These are phyloP conservation scores for Lentinula raphanica DNA, from an alignment of 768 basidiomycete species.

Conservation along the genomic window DNA sequence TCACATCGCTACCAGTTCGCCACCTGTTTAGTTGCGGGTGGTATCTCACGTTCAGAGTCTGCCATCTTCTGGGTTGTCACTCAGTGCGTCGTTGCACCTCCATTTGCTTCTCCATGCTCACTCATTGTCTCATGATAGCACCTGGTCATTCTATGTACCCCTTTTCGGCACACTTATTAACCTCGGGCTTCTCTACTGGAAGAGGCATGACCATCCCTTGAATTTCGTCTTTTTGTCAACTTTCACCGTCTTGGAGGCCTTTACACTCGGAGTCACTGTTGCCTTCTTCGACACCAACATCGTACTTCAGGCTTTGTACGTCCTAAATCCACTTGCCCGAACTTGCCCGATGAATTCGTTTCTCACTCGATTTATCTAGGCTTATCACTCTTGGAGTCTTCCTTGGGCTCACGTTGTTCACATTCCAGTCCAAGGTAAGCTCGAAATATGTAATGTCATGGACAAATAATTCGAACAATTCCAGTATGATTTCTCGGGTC, in stretches of 20 bases:
- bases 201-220: conserved; percentile 83
- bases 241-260: conserved; percentile 89
- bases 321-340: too few species aligned
- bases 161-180: conserved; percentile 76
- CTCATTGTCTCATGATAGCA: conserved; percentile 31
- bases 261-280: conserved; percentile 81
- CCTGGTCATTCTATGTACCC: conserved; percentile 78
- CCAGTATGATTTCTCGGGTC: conserved; percentile 90
- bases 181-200: conserved; percentile 82
- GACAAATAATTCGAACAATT: not conserved
- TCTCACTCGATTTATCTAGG: conserved; percentile 25
- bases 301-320: conserved; percentile 83
- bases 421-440: conserved; percentile 84
- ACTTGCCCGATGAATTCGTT: not conserved
- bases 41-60: conserved; percentile 56
- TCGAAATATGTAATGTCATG: not conserved
- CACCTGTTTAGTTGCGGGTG: conserved; percentile 74
- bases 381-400: conserved; percentile 91
- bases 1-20: conserved; percentile 38
- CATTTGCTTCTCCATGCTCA: not conserved
- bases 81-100: conserved; percentile 43
- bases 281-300: conserved; percentile 68
- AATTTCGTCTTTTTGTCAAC: conserved; percentile 81
- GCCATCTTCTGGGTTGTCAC: conserved; percentile 66
- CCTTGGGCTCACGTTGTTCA: conserved; percentile 90